Evolutionary conservation across 2,329 filamentous ascomycete genomes (phyloP).

Genomic region (Cladosporium sp.): DNA sequence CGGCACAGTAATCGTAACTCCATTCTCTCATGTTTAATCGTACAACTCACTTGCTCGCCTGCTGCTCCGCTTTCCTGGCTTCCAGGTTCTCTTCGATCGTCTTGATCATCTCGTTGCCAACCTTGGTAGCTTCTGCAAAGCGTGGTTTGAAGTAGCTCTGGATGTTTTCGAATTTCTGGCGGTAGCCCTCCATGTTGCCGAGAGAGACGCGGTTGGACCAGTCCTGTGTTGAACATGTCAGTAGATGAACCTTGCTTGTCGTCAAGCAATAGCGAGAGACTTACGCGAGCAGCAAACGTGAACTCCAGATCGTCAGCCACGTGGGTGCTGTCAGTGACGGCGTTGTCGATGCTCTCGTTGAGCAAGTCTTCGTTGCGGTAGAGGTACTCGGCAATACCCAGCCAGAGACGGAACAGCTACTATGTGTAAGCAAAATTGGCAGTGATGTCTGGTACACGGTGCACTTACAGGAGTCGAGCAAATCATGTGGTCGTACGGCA

Average conservation of each 20-base stretch:
- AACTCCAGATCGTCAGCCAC: conserved; percentile 96
- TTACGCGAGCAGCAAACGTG: conserved; percentile 81
- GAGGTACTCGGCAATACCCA: conserved; percentile 94
- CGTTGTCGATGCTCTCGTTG: conserved; percentile 79
- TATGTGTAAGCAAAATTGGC: neutral
- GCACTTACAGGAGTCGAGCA: conserved; percentile 78
- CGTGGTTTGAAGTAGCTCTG: conserved; percentile 88
- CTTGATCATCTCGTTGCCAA: conserved; percentile 97
- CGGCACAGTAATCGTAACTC: neutral
- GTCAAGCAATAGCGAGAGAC: conserved; percentile 17
- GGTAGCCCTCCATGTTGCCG: conserved; percentile 89
- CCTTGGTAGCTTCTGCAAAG: conserved; percentile 77
- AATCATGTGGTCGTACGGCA: conserved; percentile 99
- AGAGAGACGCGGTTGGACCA: conserved; percentile 93
- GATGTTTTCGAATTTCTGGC: conserved; percentile 84
- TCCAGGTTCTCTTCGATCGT: conserved; percentile 79
- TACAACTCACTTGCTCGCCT: neutral
- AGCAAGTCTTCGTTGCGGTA: conserved; percentile 80
- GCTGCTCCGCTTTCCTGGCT: conserved; percentile 16
- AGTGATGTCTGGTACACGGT: neutral
- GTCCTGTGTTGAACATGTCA: conserved; percentile 42
- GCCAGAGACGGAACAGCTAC: conserved; percentile 87
- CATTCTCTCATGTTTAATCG: neutral
- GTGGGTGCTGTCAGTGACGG: conserved; percentile 85
- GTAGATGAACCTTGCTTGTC: neutral